Evolutionary conservation across 352 stramenopile species (phyloP).

Genomic region (Thalassiosira exigua): DNA sequence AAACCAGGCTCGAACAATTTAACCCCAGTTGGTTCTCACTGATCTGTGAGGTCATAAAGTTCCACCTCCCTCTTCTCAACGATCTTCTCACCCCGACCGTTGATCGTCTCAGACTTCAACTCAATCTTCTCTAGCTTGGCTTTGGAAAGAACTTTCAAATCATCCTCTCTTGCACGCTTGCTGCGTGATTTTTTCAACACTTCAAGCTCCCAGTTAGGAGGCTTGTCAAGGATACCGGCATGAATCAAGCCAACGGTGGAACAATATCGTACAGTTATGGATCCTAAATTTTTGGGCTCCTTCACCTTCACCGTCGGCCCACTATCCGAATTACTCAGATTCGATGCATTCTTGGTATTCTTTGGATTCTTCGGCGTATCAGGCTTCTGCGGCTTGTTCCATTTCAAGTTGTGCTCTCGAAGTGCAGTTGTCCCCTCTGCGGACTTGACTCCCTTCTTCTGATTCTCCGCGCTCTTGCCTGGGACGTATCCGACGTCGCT

Average conservation of each 20-base stretch:
- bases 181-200: background rate
- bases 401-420: slow-evolving; percentile 11
- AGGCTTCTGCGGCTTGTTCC: background rate
- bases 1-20: too few species aligned
- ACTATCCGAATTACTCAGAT: too few species aligned
- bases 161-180: slow-evolving; percentile 12
- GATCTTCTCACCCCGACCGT: slow-evolving; percentile 6
- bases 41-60: slow-evolving; percentile 7
- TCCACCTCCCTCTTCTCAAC: slow-evolving; percentile 16
- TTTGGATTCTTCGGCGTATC: too few species aligned
- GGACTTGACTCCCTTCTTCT: slow-evolving; percentile 28
- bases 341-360: too few species aligned
- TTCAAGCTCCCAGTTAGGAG: slow-evolving; percentile 18
- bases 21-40: too few species aligned
- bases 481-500: slow-evolving; percentile 34
- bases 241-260: slow-evolving; percentile 13
- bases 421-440: slow-evolving; percentile 22
- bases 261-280: slow-evolving; percentile 14
- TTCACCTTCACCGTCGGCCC: background rate
- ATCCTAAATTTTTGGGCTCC: slow-evolving; percentile 15
- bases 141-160: slow-evolving; percentile 7
- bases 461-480: slow-evolving; percentile 9
- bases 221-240: slow-evolving; percentile 13
- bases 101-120: slow-evolving; percentile 6
- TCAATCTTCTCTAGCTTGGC: slow-evolving; percentile 2